These are phyloP conservation scores for Cercophora samala DNA, from an alignment of 495 filamentous ascomycete genomes.

Conservation along the genomic window DNA sequence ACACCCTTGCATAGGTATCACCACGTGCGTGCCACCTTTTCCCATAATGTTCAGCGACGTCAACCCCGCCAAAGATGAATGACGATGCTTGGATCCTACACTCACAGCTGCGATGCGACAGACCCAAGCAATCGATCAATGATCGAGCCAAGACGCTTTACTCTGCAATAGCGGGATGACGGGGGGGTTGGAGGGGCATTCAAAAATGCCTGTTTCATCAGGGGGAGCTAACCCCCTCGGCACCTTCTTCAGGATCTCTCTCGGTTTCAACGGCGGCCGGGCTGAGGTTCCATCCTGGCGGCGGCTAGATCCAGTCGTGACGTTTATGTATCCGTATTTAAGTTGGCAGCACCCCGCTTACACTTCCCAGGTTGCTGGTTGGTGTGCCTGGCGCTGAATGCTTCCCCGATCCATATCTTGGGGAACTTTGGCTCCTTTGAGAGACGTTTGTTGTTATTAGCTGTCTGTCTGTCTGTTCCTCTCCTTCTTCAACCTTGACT, in stretches of 20 bases:
- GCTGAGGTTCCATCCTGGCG: background rate
- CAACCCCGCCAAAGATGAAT: background rate
- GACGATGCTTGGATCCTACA: background rate
- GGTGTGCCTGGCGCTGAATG: background rate
- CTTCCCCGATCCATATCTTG: background rate
- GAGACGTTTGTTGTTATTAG: background rate
- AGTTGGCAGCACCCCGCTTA: background rate
- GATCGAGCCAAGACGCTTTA: background rate
- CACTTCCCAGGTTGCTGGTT: background rate
- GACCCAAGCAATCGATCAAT: background rate
- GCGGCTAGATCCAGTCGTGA: background rate
- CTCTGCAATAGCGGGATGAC: background rate
- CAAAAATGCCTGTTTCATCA: background rate
- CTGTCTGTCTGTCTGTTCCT: no score
- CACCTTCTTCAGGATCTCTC: background rate
- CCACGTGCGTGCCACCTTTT: background rate
- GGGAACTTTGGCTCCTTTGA: background rate
- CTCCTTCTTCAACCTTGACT: background rate
- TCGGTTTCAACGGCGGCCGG: background rate
- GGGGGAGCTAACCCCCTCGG: background rate
- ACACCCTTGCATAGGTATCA: background rate
- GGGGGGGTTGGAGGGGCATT: background rate
- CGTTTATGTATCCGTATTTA: background rate
- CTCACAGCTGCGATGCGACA: background rate
- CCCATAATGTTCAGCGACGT: background rate